Evolutionary conservation across 148 eudicot genomes (phyloP), one percentile per base, ranked within the genome.

Genomic region (Spergularia bocconei): DNA sequence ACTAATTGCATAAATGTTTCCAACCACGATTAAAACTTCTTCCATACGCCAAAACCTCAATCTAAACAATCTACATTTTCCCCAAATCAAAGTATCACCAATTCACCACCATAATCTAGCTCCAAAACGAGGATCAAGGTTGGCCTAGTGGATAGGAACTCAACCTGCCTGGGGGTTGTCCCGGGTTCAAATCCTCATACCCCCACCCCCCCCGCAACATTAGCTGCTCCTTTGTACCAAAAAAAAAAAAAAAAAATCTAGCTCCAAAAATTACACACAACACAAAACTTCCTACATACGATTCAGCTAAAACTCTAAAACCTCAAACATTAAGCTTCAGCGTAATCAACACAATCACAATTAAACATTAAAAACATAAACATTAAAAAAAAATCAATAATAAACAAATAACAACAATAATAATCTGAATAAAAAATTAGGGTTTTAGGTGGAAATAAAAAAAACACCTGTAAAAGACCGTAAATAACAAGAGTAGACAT

Each of bases 401-500:
- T 9, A 19, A 66, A 13, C 57, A 20, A n/a, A 14, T 56, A 6
- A 39, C 51, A 7, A 14, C 7, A 55, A 7, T 10, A 58, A 41
- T 9, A 47, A 39, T 39, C 36, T 29, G 3, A 2, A 20, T 2
- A 6, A 1, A 15, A 5, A 5, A 0, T 14, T 19, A 58, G 66
- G 67, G 55, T n/a, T 44, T 20, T 33, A 54, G 51, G 66, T 4
- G 1, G 16, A 9, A n/a, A n/a, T n/a, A n/a, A 14, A 15, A 87
- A 68, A 66, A 75, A 6, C 33, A 77, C 98, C 93, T 93, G 96
- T 78, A 91, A 81, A 62, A 93, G 63, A 44, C 98, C 98, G 36
- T 93, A 93, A 59, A 91, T 88, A 15, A 93, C 89, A 12, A 93
- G 92, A 21, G 98, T 91, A 51, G 88, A 60, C 98, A 91, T 88